Base-by-base conservation (phyloP, 495 filamentous ascomycete genomes). In the Aspergillus leporis region DNA sequence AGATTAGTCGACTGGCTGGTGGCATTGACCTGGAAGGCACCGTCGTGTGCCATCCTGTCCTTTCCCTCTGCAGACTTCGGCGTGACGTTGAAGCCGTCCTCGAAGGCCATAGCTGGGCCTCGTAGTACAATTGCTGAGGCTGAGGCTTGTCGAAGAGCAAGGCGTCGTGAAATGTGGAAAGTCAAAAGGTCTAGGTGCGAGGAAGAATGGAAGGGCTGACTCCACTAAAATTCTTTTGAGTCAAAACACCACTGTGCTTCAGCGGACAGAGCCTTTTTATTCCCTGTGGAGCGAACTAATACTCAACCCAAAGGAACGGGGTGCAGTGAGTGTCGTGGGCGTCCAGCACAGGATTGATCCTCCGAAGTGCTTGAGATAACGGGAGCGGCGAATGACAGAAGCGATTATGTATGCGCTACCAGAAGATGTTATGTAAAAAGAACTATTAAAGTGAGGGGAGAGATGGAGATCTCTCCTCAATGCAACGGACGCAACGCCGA, bases 351-450 rank as follows among this genome's bases (percentile, higher is more conserved):
- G 13, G 13, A 10, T 14, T 36, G 34, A 10, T 36, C 16, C 14
- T 41, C 16, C 22, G 34, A 47, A 28, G 55, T 52, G 56, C 21
- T 43, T 52, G 45, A 64, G 66, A 70, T 61, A 65, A 67, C 49
- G 49, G 61, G 52, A 34, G 53, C 60, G 61, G 68, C 64, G 61
- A 64, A 61, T 56, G 40, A 46, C 23, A 54, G 51, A 61, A 53
- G 28, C n/a, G 51, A 55, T 56, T 56, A 51, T 53, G 61, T 63
- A 48, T 53, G 51, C n/a, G 12, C 56, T 38, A 53, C n/a, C 30
- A 30, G 59, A 68, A 65, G 43, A 51, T 62, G 45, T 69, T 71
- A 68, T 63, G 71, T 70, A 70, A 71, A 63, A 65, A 45, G 53
- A 63, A 59, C n/a, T 23, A 59, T 32, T 22, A 25, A 55, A 50